phyloP scores from a whole-genome alignment of 73 alveolate genomes.

The Breviolum minutum region DNA sequence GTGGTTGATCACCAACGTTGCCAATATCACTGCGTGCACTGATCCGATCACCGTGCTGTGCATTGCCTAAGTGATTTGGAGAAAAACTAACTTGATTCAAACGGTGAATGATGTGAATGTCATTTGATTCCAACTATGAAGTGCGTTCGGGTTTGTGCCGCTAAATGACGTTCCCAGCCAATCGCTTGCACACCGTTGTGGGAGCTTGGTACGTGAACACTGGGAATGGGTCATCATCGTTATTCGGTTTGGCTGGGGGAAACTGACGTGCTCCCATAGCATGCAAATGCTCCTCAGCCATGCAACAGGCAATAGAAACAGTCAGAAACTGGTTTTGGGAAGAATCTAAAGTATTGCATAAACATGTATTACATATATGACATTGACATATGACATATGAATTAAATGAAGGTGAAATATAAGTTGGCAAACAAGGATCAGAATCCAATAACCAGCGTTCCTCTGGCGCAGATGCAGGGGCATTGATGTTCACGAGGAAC shows the following conservation, averaged over 20 bases:
- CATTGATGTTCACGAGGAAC: neutral
- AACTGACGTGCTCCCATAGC: neutral
- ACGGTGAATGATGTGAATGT: neutral
- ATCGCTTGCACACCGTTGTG: neutral
- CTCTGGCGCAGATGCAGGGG: neutral
- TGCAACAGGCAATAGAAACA: neutral
- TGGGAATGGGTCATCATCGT: neutral
- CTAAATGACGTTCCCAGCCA: neutral
- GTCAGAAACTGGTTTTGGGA: neutral
- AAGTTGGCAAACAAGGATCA: neutral
- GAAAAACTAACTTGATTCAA: neutral
- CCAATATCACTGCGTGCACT: neutral
- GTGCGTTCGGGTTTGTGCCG: neutral
- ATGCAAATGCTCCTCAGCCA: constrained; percentile 8
- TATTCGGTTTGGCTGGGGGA: neutral
- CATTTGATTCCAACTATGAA: neutral
- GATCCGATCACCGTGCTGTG: neutral
- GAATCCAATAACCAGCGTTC: neutral
- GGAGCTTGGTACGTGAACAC: neutral
- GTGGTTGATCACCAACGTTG: neutral
- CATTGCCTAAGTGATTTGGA: neutral
- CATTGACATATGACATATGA: neutral
- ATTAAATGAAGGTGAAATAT: neutral
- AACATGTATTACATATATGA: too few species aligned
- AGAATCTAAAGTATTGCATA: neutral